Conservation (phyloP, 352 stramenopile genomes). For the Aphanomyces euteiches region DNA sequence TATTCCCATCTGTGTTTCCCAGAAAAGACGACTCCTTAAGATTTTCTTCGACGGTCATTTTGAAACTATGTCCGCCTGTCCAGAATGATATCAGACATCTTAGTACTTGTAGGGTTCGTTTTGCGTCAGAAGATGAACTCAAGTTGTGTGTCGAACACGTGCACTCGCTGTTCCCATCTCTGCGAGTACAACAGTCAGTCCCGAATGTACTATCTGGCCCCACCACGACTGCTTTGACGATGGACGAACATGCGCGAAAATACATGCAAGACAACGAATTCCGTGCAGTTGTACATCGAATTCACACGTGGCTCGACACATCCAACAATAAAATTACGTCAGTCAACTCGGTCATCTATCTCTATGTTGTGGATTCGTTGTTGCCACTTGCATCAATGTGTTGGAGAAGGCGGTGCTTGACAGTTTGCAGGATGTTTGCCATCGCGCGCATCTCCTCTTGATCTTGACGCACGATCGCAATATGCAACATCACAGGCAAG, state of each 20-base stretch:
- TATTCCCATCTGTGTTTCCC: not conserved
- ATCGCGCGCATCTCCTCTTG: slow-evolving; percentile 68
- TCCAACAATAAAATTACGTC: not conserved
- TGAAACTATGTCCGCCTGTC: slow-evolving; percentile 7
- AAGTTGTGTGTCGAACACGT: not conserved
- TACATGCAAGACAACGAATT: slow-evolving; percentile 8
- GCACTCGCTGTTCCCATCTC: not conserved
- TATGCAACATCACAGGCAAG: slow-evolving; percentile 82
- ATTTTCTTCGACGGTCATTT: slow-evolving; percentile 2
- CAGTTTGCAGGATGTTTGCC: slow-evolving; percentile 66
- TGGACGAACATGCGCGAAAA: not conserved
- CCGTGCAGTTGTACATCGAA: not conserved
- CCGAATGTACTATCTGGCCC: not conserved
- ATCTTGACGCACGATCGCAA: slow-evolving; percentile 64
- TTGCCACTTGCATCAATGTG: slow-evolving; percentile 31
- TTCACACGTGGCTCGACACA: not conserved
- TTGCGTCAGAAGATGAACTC: slow-evolving; percentile 14
- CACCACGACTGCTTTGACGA: not conserved
- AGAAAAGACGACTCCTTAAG: slow-evolving; percentile 13
- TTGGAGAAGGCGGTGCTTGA: slow-evolving; percentile 60
- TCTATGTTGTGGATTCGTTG: not conserved
- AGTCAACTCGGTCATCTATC: not conserved
- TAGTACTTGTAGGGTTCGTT: not conserved
- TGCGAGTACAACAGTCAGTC: not conserved
- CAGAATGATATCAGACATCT: not conserved